Evolutionary conservation across 768 basidiomycete species (phyloP).

Genomic region (Mycena metata): DNA sequence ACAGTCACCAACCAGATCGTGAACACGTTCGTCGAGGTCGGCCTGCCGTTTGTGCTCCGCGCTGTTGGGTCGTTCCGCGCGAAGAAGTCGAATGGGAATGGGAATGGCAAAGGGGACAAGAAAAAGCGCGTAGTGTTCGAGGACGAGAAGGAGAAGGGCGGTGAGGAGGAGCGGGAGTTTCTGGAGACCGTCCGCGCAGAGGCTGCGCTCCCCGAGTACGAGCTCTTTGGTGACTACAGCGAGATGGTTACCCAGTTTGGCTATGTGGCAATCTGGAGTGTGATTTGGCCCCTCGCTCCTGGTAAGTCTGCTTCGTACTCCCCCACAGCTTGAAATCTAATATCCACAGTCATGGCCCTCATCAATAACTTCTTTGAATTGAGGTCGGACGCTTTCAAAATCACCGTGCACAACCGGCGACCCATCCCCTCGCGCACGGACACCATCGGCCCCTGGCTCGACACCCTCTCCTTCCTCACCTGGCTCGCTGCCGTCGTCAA

Average conservation of each 20-base stretch:
- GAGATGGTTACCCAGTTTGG: conserved; percentile 99
- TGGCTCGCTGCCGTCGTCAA: conserved; percentile 93
- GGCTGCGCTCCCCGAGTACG: conserved; percentile 84
- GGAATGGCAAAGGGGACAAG: conserved; percentile 45
- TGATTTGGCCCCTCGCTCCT: conserved; percentile 94
- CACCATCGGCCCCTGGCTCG: conserved; percentile 95
- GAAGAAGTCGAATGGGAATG: conserved; percentile 51
- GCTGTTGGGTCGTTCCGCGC: conserved; percentile 65
- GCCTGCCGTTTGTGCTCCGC: conserved; percentile 82
- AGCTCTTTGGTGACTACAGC: conserved; percentile 88
- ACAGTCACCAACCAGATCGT: conserved; percentile 90
- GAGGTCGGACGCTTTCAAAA: conserved; percentile 95
- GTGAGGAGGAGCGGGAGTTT: conserved; percentile 81
- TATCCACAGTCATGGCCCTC: conserved; percentile 75
- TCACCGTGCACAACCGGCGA: conserved; percentile 85
- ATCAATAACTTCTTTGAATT: conserved; percentile 95
- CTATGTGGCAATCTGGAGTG: conserved; percentile 91
- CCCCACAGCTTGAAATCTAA: conserved; percentile 9
- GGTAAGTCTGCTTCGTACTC: conserved; percentile 54
- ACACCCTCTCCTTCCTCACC: conserved; percentile 86
- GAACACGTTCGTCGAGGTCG: conserved; percentile 83
- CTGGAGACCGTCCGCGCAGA: conserved; percentile 84
- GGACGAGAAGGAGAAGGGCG: conserved; percentile 69
- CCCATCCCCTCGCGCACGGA: conserved; percentile 91
- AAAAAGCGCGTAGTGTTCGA: conserved; percentile 84